Evolutionary conservation across 2,329 filamentous ascomycete species (phyloP), one percentile per base, ranked within the genome.

Genomic region (Aspergillus novoparasiticus): DNA sequence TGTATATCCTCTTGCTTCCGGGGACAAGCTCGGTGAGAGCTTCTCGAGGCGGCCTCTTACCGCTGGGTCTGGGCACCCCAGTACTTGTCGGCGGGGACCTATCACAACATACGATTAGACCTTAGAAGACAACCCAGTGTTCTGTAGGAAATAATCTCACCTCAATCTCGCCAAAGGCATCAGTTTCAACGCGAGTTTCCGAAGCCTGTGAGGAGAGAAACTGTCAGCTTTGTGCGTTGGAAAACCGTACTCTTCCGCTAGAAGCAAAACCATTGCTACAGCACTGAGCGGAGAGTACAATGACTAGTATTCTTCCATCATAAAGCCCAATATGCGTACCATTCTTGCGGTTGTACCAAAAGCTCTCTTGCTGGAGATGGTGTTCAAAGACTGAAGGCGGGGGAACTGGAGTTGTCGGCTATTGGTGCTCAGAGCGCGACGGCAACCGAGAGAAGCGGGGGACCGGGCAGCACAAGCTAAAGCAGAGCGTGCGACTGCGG

Each of bases 31-130:
- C n/a, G 16, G 39, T 36, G 60, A 32, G 48, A 48, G 50, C 28
- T 34, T 12, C 46, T 26, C 10, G 30, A 45, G 6, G 43, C 8
- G 45, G 61, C 34, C 57, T 68, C 77, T 75, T 81, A 82, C 79
- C 94, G 90, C 86, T 97, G 91, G 60, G 94, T 97, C 86, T 97
- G 94, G 65, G 94, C 94, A 76, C 95, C 95, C 94, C 95, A 99
- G 87, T 99, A 99, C 85, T 91, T 94, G 87, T 97, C 93, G 69
- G 86, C 86, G 48, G 91, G 87, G 72, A 98, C 94, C 84, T 81
- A 66, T 54, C 56, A 54, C 45, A 46, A 39, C 41, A 50, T 54
- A 23, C 34, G 23, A 53, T 72, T 60, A 73, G 67, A 54, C 60
- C 36, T 26, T 64, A 34, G 58, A 43, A 43, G 19, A 26, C 21